Evolutionary conservation across 1,284 basidiomycete species (phyloP), one percentile per base, ranked within the genome.

Genomic region (Moesziomyces aphidis): DNA sequence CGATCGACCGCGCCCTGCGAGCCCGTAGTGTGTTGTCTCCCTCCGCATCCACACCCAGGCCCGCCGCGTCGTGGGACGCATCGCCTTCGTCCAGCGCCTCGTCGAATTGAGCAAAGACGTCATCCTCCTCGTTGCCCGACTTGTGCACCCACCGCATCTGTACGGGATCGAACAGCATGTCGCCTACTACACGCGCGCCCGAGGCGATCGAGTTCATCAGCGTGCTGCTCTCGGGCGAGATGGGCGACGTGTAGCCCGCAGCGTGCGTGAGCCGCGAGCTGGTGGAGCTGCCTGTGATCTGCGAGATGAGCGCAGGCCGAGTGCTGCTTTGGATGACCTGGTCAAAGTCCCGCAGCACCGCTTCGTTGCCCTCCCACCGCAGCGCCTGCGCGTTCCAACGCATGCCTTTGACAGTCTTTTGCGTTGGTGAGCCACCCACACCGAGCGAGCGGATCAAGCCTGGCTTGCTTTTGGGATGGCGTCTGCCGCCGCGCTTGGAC

Each of bases 301-400:
- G 80, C 50, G 79, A 56, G 82, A 98, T 98, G 56, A 98, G 89
- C 9, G 95, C 95, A 2, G 96, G 96, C n/a, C 96, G 90, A 44
- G 90, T 90, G 19, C 94, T 95, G 10, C 91, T 91, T 53, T 91
- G 89, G 48, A 92, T 88, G 6, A 89, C 90, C 31, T 90, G 89
- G 77, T 97, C 95, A 85, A 97, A 98, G 65, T 94, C 94, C 63
- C 92, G 90, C 45, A 97, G 88, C 13, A 90, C 90, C 59, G 91
- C 90, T 76, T 98, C 95, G 85, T 98, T 97, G 62, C 96, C 96
- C 87, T 98, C 95, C 95, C 95, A 98, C 23, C 93, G 91, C 24
- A 93, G 88, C 9, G 90, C 90, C 39, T 87, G 87, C 23, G 94
- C 93, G 85, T 98, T 97, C 93, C 94, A 98, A 77, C 90, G 93